Evolutionary conservation across 2,329 filamentous ascomycete genomes (phyloP).

Genomic region (Aspergillus sp.): DNA sequence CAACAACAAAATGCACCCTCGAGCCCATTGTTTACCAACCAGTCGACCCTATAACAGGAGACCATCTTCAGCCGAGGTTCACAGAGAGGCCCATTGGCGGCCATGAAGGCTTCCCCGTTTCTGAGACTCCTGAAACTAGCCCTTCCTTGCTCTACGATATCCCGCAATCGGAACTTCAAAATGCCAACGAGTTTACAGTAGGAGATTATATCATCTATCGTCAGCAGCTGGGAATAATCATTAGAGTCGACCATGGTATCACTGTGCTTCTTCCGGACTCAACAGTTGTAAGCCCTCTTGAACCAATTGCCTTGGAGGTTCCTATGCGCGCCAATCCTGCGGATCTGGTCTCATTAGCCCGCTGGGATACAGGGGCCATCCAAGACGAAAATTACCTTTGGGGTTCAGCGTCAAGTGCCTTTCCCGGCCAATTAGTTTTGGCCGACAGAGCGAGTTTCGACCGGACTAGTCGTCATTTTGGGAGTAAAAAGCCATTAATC

Average conservation of each 20-base stretch:
- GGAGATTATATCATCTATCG: slow-evolving; percentile 56
- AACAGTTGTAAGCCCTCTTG: slow-evolving; percentile 54
- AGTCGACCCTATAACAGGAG: slow-evolving; percentile 22
- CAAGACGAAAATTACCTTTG: slow-evolving; percentile 11
- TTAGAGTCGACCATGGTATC: slow-evolving; percentile 51
- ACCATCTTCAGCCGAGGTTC: slow-evolving; percentile 22
- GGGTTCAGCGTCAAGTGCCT: slow-evolving; percentile 10
- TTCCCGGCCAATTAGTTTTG: slow-evolving; percentile 46
- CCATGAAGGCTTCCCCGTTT: neutral
- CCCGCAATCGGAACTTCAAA: slow-evolving; percentile 46
- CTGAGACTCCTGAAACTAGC: neutral
- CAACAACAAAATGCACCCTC: slow-evolving; percentile 48
- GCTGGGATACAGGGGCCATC: neutral
- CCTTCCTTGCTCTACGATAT: slow-evolving; percentile 39
- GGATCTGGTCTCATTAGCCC: slow-evolving; percentile 17
- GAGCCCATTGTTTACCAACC: slow-evolving; percentile 28
- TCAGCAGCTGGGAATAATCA: slow-evolving; percentile 57
- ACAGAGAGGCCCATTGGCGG: slow-evolving; percentile 13
- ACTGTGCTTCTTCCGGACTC: slow-evolving; percentile 53
- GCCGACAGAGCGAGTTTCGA: slow-evolving; percentile 54
- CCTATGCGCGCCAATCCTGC: slow-evolving; percentile 30
- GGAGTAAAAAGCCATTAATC: slow-evolving; percentile 52
- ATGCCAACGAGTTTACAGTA: slow-evolving; percentile 47
- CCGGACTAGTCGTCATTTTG: slow-evolving; percentile 54
- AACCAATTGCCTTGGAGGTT: slow-evolving; percentile 45